Base-by-base conservation (phyloP, 495 filamentous ascomycete genomes). In the Pseudevernia furfuracea region DNA sequence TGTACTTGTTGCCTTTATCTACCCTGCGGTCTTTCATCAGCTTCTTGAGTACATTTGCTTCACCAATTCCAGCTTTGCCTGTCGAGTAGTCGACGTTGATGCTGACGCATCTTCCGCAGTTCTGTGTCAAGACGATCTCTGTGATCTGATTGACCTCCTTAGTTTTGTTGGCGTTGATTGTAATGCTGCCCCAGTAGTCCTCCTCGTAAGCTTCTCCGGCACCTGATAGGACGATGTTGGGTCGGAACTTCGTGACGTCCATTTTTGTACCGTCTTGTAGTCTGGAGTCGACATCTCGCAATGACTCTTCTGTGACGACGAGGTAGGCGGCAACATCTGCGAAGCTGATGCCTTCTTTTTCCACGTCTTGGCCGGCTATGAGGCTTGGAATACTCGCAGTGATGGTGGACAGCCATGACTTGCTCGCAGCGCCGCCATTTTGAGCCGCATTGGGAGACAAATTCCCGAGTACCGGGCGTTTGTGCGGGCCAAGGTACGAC, bases 1-100 rank as follows among this genome's bases (percentile, higher is more conserved):
- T 86, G 73, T 83, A 94, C 72, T 84, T 90, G 3, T 78, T 78
- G 0, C 90, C 91, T 28, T 65, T 55, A 75, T 96, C 91, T 4
- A 95, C 88, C 64, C 91, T 77, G 49, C 91, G 81, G 75, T 93
- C 89, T 61, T 79, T 84, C 81, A 87, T 87, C 67, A 95, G 70
- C 68, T 86, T 87, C 78, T 93, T 93, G 61, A 95, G 73, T 15
- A 92, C 80, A 21, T 72, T 76, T 1, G 75, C 73, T 73, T 88
- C 85, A 0, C 84, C 87, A 10, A 71, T 79, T 0, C 82, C 87
- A 64, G 80, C 81, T 71, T 81, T 80, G 1, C 92, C 91, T 32
- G 87, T 93, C 14, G 74, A 71, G 69, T 91, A 96, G 72, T 96
- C 90, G 59, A 96, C 83, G 75, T 96, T 95, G 67, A 96, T 73